Evolutionary conservation across 2,329 filamentous ascomycete genomes (phyloP), one percentile per base, ranked within the genome.

Genomic region (Capronia coronata): DNA sequence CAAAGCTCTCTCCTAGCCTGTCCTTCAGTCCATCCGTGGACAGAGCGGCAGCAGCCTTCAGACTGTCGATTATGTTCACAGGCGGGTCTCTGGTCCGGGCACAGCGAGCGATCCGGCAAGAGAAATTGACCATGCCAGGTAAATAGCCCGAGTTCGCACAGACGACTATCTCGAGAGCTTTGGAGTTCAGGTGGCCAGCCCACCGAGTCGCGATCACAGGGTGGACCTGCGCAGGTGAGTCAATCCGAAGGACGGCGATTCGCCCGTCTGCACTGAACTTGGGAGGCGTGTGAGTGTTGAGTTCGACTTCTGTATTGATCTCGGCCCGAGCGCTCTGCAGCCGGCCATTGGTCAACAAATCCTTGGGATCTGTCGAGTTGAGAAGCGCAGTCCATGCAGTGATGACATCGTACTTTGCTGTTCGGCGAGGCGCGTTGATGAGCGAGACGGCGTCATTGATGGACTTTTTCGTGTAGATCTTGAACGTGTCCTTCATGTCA

Each of bases 71-170:
- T 46, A 84, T 83, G 51, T 84, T 77, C 8, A 84, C 77, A 1
- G 78, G 75, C 2, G 74, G 72, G 13, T 79, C 73, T 42, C 48
- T 52, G 10, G 65, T 70, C 51, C 75, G 67, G 1, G 80, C 81
- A 49, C 73, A 76, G 40, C 75, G 70, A 0, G 82, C 74, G 5
- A 85, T 67, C 1, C 82, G 75, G 55, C 82, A 85, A 1, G 78
- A 82, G 65, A 86, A 86, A 59, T 84, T 82, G 19, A 86, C 80
- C 63, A 77, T 74, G 1, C 71, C 79, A 0, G 76, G 73, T 0
- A 82, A 61, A 56, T 85, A 86, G 0, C 81, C 81, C 48, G 80
- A 76, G 48, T 86, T 86, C 0, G 82, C 83, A 2, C 81, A 80
- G 57, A 85, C 70, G 6, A 86, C 71, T 1, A 84, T 77, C 59